phyloP scores from a whole-genome alignment of 2,329 filamentous ascomycete genomes.

The Aquanectria penicillioides region DNA sequence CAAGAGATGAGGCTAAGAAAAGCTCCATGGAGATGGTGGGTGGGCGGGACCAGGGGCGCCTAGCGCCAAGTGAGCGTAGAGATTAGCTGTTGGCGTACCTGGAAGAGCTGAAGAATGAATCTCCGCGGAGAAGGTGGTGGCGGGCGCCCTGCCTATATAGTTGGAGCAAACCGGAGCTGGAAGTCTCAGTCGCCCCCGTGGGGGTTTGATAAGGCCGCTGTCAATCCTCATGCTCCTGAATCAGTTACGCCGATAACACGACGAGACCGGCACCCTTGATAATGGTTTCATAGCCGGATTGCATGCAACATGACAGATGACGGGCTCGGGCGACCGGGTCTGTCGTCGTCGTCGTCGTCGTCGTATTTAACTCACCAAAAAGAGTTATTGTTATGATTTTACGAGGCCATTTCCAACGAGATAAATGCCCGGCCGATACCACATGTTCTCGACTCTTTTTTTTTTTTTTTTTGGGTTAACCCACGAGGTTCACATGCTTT shows the following conservation, averaged over 20 bases:
- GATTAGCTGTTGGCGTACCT: slow-evolving; percentile 37
- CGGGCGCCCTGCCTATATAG: slow-evolving; percentile 37
- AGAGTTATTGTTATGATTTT: no score
- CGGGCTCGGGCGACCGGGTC: no score
- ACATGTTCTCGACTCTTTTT: no score
- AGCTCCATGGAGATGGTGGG: slow-evolving; percentile 20
- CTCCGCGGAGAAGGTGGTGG: slow-evolving; percentile 38
- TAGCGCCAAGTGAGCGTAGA: slow-evolving; percentile 29
- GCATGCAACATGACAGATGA: no score
- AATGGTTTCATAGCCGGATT: no score
- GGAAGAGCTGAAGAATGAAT: slow-evolving; percentile 33
- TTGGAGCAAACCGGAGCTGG: slow-evolving; percentile 23
- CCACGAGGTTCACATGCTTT: no score
- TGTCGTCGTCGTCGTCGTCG: no score
- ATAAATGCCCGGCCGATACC: no score
- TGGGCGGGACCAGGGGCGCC: slow-evolving; percentile 24
- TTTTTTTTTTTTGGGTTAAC: no score
- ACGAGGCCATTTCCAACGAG: no score
- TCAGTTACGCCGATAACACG: neutral
- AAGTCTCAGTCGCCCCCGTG: slow-evolving; percentile 11
- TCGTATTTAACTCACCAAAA: no score
- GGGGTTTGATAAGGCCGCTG: slow-evolving; percentile 31
- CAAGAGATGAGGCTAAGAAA: slow-evolving; percentile 31
- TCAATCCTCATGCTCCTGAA: slow-evolving; percentile 4
- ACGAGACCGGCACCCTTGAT: neutral